Evolutionary conservation across 176 grass and related monocot genomes (phyloP).

Genomic region (Zea mays): Zm-B73-REFERENCE-NAM-5.0 NC_050098.1:149489501-149490000

Average conservation of each 20-base stretch:
- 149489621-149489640: not conserved
- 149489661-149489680: not conserved
- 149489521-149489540: not conserved
- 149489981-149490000: conserved; percentile 24
- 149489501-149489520: not conserved
- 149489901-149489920: conserved; percentile 45
- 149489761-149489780: not conserved
- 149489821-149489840: not conserved
- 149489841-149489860: conserved; percentile 15
- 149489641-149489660: not conserved
- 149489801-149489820: not conserved
- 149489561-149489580: not conserved
- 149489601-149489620: not conserved
- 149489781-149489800: too few species aligned
- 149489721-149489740: not conserved
- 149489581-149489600: not conserved
- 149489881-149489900: not conserved
- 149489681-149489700: not conserved
- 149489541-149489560: not conserved
- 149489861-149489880: not conserved
- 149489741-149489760: conserved; percentile 5
- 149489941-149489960: conserved; percentile 44
- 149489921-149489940: conserved; percentile 40
- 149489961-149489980: conserved; percentile 44
- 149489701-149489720: not conserved